These are phyloP conservation scores for Ophiocordyceps robertsii DNA, from an alignment of 2,329 filamentous ascomycete species.

Conservation along the genomic window DNA sequence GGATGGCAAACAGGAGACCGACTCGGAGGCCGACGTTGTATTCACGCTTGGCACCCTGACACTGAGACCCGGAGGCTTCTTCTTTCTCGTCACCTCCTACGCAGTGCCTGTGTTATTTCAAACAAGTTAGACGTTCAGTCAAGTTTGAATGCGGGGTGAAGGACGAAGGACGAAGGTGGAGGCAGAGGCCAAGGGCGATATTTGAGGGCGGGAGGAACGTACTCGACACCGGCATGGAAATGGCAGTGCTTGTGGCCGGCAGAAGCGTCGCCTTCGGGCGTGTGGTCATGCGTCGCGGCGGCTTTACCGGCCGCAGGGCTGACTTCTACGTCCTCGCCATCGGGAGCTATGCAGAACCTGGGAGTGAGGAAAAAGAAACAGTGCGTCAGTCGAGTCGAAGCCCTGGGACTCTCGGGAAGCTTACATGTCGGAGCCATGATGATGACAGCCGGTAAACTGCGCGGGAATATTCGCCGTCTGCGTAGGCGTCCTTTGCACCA, in stretches of 20 bases:
- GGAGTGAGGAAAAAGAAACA: neutral
- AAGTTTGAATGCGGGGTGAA: neutral
- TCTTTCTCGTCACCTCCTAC: slow-evolving; percentile 32
- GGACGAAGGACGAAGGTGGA: neutral
- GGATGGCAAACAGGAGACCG: slow-evolving; percentile 58
- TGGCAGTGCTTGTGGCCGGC: slow-evolving; percentile 25
- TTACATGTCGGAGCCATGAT: slow-evolving; percentile 44
- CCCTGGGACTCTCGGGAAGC: slow-evolving; percentile 8
- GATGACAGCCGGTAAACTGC: slow-evolving; percentile 51
- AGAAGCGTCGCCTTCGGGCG: slow-evolving; percentile 5
- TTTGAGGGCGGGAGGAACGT: slow-evolving; percentile 14
- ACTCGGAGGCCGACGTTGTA: slow-evolving; percentile 59
- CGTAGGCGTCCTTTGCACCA: slow-evolving; percentile 33
- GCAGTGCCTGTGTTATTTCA: slow-evolving; percentile 34
- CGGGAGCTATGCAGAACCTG: slow-evolving; percentile 48
- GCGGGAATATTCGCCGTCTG: slow-evolving; percentile 42
- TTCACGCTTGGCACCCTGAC: slow-evolving; percentile 31
- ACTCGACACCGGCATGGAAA: slow-evolving; percentile 66
- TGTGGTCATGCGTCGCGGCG: slow-evolving; percentile 7
- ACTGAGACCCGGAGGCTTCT: slow-evolving; percentile 16
- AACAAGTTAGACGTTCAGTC: neutral
- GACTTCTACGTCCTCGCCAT: slow-evolving; percentile 48
- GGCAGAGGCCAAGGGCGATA: too few relatives aligned
- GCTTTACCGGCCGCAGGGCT: slow-evolving; percentile 20
- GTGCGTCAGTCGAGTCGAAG: neutral